phyloP scores from a whole-genome alignment of 129 eudicot species.

The Chrysanthemum lavandulifolium region DNA sequence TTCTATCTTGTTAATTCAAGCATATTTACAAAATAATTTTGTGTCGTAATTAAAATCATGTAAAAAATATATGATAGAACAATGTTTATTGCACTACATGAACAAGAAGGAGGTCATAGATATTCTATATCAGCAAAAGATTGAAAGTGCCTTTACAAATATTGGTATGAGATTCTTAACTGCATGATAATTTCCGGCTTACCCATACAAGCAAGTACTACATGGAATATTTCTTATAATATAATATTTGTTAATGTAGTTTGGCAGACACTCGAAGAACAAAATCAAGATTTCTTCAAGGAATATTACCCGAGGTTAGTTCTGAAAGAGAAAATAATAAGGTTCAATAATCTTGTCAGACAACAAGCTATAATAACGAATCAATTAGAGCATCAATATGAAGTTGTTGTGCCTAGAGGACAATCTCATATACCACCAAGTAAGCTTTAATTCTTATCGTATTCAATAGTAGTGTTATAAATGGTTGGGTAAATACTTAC shows the following conservation, averaged over 20 bases:
- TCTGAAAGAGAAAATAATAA: slow-evolving; percentile 55
- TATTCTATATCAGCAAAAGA: no score
- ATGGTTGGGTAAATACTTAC: neutral
- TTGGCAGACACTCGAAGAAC: slow-evolving; percentile 68
- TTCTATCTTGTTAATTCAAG: no score
- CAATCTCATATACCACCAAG: slow-evolving; percentile 42
- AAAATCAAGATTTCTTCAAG: slow-evolving; percentile 67
- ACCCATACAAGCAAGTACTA: no score
- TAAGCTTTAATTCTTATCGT: slow-evolving; percentile 25
- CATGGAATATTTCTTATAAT: neutral
- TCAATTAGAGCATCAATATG: slow-evolving; percentile 24
- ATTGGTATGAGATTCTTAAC: slow-evolving; percentile 33
- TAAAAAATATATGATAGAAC: no score
- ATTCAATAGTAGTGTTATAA: no score
- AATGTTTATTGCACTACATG: no score
- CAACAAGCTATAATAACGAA: slow-evolving; percentile 51
- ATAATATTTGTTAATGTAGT: slow-evolving; percentile 32
- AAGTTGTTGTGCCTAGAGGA: slow-evolving; percentile 37
- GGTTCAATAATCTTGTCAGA: slow-evolving; percentile 48
- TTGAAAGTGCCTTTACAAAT: no score
- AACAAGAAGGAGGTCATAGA: no score
- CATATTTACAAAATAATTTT: no score
- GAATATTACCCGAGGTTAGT: slow-evolving; percentile 52
- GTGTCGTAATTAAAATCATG: no score
- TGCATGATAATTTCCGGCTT: neutral